phyloP scores from a whole-genome alignment of 2,329 filamentous ascomycete species.

The Aspergillus nomiae region DNA sequence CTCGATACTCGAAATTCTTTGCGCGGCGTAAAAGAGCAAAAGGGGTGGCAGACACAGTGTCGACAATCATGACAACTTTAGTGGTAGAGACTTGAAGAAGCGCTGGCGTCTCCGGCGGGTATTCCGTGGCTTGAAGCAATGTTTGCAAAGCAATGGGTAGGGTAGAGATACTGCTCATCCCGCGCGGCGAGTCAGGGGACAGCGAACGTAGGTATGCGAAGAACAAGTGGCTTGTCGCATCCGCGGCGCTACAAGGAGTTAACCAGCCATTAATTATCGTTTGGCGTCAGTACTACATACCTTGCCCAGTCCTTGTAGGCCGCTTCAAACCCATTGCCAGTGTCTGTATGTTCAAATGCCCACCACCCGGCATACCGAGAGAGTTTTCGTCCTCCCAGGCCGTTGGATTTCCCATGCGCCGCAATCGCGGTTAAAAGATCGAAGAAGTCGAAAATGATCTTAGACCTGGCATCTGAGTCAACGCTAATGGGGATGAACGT shows the following conservation, averaged over 20 bases:
- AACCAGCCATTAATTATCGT: conserved; percentile 25
- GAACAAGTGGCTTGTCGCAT: conserved; percentile 95
- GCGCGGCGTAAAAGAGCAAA: conserved; percentile 87
- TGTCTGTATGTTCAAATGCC: conserved; percentile 91
- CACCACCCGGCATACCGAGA: conserved; percentile 97
- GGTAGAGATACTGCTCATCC: conserved; percentile 75
- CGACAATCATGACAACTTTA: conserved; percentile 95
- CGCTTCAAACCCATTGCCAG: conserved; percentile 87
- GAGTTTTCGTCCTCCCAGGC: conserved; percentile 87
- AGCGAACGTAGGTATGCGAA: conserved; percentile 94
- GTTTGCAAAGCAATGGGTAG: conserved; percentile 90
- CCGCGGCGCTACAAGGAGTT: conserved; percentile 69
- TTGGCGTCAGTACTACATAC: conserved; percentile 50
- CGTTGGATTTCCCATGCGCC: conserved; percentile 90
- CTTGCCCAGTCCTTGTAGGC: conserved; percentile 87
- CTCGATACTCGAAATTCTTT: conserved; percentile 93
- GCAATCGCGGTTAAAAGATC: conserved; percentile 88
- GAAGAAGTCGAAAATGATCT: conserved; percentile 96
- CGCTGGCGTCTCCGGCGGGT: conserved; percentile 77
- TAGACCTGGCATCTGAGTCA: conserved; percentile 79
- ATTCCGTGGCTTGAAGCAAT: conserved; percentile 87
- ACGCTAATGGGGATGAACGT: conserved; percentile 95
- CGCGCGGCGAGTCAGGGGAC: conserved; percentile 71
- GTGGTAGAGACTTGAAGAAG: conserved; percentile 79
- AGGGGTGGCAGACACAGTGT: conserved; percentile 89